Percentiles rank a stretch among this genome's conserved stretches.
These are phyloP conservation scores for Urtica urens DNA, from an alignment of 306 rosid genomes.

Conservation along the genomic window DNA sequence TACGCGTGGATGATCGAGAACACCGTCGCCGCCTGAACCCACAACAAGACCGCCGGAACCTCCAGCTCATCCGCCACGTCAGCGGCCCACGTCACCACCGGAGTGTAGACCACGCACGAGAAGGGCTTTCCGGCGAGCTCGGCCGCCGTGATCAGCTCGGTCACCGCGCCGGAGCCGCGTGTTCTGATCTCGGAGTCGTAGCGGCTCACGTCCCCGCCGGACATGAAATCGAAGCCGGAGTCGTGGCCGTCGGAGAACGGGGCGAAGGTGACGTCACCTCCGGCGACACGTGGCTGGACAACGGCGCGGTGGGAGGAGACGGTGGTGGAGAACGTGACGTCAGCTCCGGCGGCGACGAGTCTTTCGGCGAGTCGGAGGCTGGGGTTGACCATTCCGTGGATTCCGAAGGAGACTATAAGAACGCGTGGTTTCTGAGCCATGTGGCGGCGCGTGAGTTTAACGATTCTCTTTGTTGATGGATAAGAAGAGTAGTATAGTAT, in stretches of 20 bases:
- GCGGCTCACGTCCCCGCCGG: neutral
- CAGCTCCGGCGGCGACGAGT: constrained; percentile 9
- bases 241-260: constrained; percentile 5
- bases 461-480: no score
- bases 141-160: neutral
- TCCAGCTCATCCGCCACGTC: neutral
- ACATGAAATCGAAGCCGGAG: neutral
- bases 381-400: constrained; percentile 25
- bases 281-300: neutral
- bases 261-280: neutral
- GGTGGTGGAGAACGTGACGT: constrained; percentile 15
- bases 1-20: constrained; percentile 24
- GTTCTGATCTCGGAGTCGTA: neutral
- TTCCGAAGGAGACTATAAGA: constrained; percentile 4
- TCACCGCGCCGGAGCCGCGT: neutral
- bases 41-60: neutral
- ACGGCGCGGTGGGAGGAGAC: constrained; percentile 11
- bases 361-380: constrained; percentile 20
- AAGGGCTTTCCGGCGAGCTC: neutral
- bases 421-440: neutral
- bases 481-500: no score
- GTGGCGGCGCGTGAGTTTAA: neutral
- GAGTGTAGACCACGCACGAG: neutral
- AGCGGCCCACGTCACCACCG: neutral
- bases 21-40: constrained; percentile 20